phyloP scores from a whole-genome alignment of 305 asterid species.

The Solanum aculeatissimum region DNA sequence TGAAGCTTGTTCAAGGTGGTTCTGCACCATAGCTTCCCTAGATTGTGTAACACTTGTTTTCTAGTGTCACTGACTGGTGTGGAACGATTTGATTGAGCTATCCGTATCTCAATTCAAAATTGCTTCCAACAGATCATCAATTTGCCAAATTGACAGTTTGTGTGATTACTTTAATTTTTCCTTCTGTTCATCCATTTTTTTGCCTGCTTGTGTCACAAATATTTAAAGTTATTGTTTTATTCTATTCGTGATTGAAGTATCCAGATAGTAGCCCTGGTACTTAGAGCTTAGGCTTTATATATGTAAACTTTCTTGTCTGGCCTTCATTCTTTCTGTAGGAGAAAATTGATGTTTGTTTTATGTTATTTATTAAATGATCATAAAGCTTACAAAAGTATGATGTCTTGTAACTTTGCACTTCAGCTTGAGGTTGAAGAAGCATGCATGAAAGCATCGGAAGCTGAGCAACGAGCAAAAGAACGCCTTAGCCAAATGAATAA shows the following conservation, averaged over 20 bases:
- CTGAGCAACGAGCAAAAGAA: conserved; percentile 46
- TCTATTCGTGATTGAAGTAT: neutral
- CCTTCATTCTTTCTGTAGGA: neutral
- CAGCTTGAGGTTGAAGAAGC: conserved; percentile 41
- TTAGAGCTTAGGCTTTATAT: neutral
- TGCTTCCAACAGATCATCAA: neutral
- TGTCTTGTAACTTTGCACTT: neutral
- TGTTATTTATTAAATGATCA: neutral
- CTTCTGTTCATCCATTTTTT: neutral
- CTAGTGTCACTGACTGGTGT: neutral
- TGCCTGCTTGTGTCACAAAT: neutral
- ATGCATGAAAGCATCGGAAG: conserved; percentile 33
- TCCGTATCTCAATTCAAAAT: neutral
- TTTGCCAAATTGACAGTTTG: neutral
- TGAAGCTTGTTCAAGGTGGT: neutral
- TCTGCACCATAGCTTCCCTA: neutral
- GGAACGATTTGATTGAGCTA: neutral
- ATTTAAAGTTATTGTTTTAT: neutral
- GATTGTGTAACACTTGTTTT: neutral
- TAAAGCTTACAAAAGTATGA: neutral
- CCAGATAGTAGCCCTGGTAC: neutral
- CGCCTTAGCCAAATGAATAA: conserved; percentile 44
- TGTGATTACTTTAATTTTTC: neutral
- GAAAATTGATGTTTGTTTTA: neutral
- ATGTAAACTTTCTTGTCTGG: neutral